Base-by-base conservation (phyloP, 2,329 filamentous ascomycete species). In the Dactylonectria macrodidyma region DNA sequence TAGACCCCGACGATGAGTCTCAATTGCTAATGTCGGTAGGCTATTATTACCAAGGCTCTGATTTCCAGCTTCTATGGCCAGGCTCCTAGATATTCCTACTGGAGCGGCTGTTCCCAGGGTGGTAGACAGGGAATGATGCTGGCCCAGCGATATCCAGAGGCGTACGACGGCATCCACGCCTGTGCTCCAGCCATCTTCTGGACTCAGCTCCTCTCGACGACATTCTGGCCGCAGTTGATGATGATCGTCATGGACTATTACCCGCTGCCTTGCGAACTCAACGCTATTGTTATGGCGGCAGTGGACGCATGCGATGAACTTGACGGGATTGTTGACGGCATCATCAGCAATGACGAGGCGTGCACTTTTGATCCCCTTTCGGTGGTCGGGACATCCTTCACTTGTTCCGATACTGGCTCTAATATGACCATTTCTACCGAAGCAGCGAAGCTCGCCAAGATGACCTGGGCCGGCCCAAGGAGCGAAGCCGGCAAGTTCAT, bases 51-150 rank as follows among this genome's bases (percentile, higher is more conserved):
- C 4, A 87, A 87, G 69, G 52, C 77, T 12, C 70, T 87, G 14
- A 81, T 81, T 8, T 71, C 83, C 26, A 75, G 76, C 6, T 87
- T 83, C 74, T 88, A 87, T 66, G 74, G 78, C 9, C 48, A 67
- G n/a, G 44, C 24, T 3, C 78, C 81, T 2, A 73, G 78, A 0
- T 85, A 84, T 72, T 84, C 81, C 2, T 88, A 87, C 75, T 88
- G 83, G 72, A 78, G 80, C 22, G 86, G 87, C 24, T 89, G 87
- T 72, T 87, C 85, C 0, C 87, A 86, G 0, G 87, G 88, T 19
- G 88, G 88, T 3, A 80, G 87, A 1, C 87, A 90, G 75, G 88
- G 87, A 22, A 76, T 88, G 30, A 85, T 84, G 67, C 80, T 86
- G 3, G 83, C 85, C 0, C 84, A 89, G 71, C 76, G 81, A 7